A percentile compares a stretch with the other conserved stretches of the same genome.
phyloP scores from a whole-genome alignment of 164 flowering plant genomes.

The Tetrastigma voinierianum region DNA sequence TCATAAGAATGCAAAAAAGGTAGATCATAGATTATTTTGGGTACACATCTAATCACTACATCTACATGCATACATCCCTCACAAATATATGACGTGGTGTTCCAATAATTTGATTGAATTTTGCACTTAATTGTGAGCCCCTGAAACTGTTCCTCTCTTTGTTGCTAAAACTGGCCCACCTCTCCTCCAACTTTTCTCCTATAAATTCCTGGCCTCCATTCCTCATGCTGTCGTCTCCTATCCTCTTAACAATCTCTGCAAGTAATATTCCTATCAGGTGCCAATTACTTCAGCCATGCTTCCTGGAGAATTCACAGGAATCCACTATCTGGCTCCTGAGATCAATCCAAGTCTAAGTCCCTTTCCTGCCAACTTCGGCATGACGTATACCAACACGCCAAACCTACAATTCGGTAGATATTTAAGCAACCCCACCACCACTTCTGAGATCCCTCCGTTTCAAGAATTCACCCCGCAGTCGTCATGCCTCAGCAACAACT shows the following conservation, averaged over 20 bases:
- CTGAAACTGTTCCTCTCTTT: slow-evolving; percentile 21
- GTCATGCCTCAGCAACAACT: slow-evolving; percentile 39
- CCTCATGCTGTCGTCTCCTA: slow-evolving; percentile 20
- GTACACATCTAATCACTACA: slow-evolving; percentile 8
- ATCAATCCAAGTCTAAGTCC: slow-evolving; percentile 19
- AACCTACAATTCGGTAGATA: slow-evolving; percentile 26
- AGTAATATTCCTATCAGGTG: not conserved
- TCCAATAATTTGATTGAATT: slow-evolving; percentile 12
- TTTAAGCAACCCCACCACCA: slow-evolving; percentile 24
- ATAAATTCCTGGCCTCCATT: slow-evolving; percentile 40
- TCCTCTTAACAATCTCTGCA: slow-evolving; percentile 6
- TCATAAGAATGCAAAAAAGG: not conserved
- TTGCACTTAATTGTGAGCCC: slow-evolving; percentile 28
- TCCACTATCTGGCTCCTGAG: slow-evolving; percentile 34
- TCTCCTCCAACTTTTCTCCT: slow-evolving; percentile 25
- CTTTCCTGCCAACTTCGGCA: slow-evolving; percentile 24
- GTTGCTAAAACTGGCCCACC: slow-evolving; percentile 40
- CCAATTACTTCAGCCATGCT: slow-evolving; percentile 27
- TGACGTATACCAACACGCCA: slow-evolving; percentile 33
- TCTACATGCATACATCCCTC: slow-evolving; percentile 13
- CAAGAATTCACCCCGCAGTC: slow-evolving; percentile 32
- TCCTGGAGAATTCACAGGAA: slow-evolving; percentile 35
- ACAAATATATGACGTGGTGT: not conserved
- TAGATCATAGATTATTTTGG: not conserved
- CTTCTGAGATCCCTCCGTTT: slow-evolving; percentile 21